phyloP scores from a whole-genome alignment of 768 basidiomycete species.

The Termitomyces sp. region DNA sequence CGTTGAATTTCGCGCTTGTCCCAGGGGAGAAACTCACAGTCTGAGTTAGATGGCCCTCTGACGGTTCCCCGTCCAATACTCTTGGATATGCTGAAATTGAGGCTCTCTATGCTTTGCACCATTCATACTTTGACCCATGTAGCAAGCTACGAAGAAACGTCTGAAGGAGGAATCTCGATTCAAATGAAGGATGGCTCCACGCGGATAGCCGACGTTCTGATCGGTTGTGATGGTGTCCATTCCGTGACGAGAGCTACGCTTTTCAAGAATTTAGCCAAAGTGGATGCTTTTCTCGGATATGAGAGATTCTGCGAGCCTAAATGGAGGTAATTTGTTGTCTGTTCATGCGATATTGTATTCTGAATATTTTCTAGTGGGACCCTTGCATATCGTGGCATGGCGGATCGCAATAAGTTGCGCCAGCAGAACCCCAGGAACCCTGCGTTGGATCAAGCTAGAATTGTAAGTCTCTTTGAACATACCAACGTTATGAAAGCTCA shows the following conservation, averaged over 20 bases:
- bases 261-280: constrained; percentile 6
- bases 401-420: neutral
- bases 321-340: constrained; percentile 1
- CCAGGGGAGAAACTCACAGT: too few species aligned
- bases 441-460: constrained; percentile 2
- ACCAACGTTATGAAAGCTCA: too few species aligned
- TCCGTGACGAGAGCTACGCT: constrained; percentile 18
- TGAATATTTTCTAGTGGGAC: neutral
- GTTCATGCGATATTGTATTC: neutral
- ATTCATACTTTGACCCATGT: constrained; percentile 22
- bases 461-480: neutral
- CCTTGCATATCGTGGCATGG: constrained; percentile 1
- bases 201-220: constrained; percentile 27
- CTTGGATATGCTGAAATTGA: constrained; percentile 19
- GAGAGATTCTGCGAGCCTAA: constrained; percentile 2
- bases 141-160: constrained; percentile 6
- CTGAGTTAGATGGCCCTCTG: constrained; percentile 18
- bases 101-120: constrained; percentile 15
- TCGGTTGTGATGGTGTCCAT: constrained; percentile 39
- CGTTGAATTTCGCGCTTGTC: neutral
- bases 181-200: constrained; percentile 21
- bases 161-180: constrained; percentile 10
- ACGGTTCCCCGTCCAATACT: constrained; percentile 18
- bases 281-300: neutral
- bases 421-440: neutral